Evolutionary conservation across 2,329 filamentous ascomycete genomes (phyloP).

Genomic region (Albifimbria verrucaria): DNA sequence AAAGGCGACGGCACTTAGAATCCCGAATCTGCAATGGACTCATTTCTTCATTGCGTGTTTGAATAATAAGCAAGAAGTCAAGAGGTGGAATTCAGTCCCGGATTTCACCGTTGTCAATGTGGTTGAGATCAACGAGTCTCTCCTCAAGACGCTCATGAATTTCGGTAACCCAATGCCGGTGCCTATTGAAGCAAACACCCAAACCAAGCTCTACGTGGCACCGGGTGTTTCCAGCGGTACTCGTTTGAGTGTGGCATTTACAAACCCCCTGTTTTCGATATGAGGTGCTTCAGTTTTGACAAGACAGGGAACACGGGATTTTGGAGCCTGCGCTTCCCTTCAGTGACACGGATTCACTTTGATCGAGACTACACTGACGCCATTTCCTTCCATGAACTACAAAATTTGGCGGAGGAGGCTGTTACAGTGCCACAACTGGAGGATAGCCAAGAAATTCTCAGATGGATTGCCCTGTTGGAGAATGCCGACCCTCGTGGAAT

Average conservation of each 20-base stretch:
- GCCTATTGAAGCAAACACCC: constrained; percentile 31
- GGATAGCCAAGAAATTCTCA: constrained; percentile 56
- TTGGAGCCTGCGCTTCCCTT: constrained; percentile 74
- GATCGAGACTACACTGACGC: constrained; percentile 70
- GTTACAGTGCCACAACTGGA: constrained; percentile 45
- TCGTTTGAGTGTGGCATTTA: constrained; percentile 56
- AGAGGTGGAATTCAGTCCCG: constrained; percentile 48
- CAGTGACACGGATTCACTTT: constrained; percentile 71
- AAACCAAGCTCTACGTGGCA: constrained; percentile 45
- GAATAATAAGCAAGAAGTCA: constrained; percentile 60
- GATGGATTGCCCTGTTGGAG: constrained; percentile 62
- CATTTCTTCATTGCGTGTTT: constrained; percentile 79
- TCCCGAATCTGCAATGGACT: constrained; percentile 66
- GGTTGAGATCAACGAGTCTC: constrained; percentile 51
- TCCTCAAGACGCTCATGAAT: constrained; percentile 48
- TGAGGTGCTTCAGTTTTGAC: constrained; percentile 77
- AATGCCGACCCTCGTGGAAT: constrained; percentile 44
- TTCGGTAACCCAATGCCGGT: constrained; percentile 43
- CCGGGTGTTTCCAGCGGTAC: constrained; percentile 38
- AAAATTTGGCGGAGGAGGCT: constrained; percentile 60
- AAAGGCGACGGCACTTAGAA: constrained; percentile 53
- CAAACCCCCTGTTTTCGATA: constrained; percentile 71
- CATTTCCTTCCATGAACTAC: constrained; percentile 66
- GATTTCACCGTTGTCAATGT: constrained; percentile 65
- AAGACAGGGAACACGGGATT: constrained; percentile 66